Evolutionary conservation across 768 basidiomycete species (phyloP).

Genomic region (Kwoniella sp.): DNA sequence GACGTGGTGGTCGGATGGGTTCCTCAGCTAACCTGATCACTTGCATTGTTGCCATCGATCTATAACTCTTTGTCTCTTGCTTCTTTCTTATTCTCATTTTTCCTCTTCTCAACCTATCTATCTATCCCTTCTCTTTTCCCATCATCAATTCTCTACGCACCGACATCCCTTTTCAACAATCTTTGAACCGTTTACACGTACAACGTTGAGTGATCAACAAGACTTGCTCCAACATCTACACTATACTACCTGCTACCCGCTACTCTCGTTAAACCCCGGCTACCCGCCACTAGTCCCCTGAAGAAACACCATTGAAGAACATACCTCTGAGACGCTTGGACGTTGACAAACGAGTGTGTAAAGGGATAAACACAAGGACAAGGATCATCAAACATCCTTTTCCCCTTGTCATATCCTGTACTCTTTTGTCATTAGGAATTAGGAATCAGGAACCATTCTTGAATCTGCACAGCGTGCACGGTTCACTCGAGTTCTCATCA

Average conservation of each 20-base stretch:
- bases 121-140: conserved; percentile 5
- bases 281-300: not conserved
- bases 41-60: no score
- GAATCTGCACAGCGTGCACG: conserved; percentile 3
- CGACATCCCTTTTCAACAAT: not conserved
- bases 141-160: not conserved
- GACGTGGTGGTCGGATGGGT: no score
- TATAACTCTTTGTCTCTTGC: conserved; percentile 19
- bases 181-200: not conserved
- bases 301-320: not conserved
- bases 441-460: not conserved
- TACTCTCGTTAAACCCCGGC: conserved; percentile 1
- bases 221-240: not conserved
- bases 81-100: conserved; percentile 8
- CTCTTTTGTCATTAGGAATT: conserved; percentile 1
- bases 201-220: conserved; percentile 16
- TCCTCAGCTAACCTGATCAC: no score
- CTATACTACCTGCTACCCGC: not conserved
- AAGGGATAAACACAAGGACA: not conserved
- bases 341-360: not conserved
- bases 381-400: not conserved
- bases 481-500: conserved; percentile 1
- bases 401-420: not conserved
- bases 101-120: conserved; percentile 10
- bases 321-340: not conserved